These are phyloP conservation scores for Datura wrightii DNA, from an alignment of 257 asterid genomes.

Conservation along the genomic window DNA sequence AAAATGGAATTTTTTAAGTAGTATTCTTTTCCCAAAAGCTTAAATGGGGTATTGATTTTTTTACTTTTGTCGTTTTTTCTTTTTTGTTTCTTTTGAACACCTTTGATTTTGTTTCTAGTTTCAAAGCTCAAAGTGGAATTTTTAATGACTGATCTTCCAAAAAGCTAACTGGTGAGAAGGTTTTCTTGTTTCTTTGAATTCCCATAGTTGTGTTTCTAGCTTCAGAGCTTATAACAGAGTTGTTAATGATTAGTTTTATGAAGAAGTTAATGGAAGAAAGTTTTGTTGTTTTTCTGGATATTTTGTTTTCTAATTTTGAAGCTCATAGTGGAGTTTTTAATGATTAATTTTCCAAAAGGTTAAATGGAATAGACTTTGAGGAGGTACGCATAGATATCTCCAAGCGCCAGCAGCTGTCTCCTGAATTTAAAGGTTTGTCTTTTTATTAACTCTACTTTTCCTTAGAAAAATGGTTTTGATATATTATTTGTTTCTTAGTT, in stretches of 20 bases:
- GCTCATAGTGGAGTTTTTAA: slow-evolving; percentile 3
- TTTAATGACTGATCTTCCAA: neutral
- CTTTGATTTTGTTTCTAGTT: neutral
- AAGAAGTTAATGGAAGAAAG: neutral
- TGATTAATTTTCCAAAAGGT: slow-evolving; percentile 40
- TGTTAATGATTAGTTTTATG: neutral
- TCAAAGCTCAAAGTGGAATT: neutral
- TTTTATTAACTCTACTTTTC: neutral
- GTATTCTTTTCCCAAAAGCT: neutral
- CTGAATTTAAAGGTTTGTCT: slow-evolving; percentile 66
- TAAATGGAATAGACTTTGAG: slow-evolving; percentile 84
- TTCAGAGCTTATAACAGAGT: neutral
- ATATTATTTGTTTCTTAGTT: neutral
- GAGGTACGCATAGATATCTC: slow-evolving; percentile 65
- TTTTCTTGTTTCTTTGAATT: neutral
- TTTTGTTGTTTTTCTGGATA: neutral
- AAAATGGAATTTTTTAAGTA: neutral
- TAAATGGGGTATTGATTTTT: neutral
- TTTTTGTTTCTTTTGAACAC: neutral
- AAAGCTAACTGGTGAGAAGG: neutral
- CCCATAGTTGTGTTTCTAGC: neutral
- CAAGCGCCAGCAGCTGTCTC: slow-evolving; percentile 65
- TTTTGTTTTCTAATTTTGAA: neutral
- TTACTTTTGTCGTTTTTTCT: neutral
- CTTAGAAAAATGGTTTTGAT: neutral